Percentiles rank a stretch among this genome's conserved stretches.
Evolutionary conservation across 108 stramenopile genomes (phyloP).

Genomic region (Hondaea fermentalgiana): DNA sequence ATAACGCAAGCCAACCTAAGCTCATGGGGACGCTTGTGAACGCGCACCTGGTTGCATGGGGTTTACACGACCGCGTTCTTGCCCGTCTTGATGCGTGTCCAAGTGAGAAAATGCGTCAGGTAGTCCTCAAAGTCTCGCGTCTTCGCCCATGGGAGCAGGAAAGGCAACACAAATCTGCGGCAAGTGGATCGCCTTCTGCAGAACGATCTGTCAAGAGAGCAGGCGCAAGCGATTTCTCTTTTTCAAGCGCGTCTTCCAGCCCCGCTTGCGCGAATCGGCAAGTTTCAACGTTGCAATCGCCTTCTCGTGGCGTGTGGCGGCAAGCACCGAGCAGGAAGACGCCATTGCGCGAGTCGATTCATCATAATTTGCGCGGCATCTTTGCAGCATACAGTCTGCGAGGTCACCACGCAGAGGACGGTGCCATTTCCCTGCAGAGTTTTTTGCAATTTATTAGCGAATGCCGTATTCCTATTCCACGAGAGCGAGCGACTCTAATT

Average conservation of each 20-base stretch:
- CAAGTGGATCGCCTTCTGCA: not conserved
- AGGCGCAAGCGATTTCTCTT: not conserved
- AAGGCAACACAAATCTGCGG: not conserved
- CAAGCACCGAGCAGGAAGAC: not conserved
- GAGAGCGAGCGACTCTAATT: not conserved
- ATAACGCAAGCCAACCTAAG: not conserved
- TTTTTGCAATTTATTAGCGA: not conserved
- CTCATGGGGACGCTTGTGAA: not conserved
- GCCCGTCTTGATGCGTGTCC: not conserved
- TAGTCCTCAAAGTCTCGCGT: not conserved
- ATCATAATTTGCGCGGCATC: not conserved
- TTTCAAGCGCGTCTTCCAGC: not conserved
- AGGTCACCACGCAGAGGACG: not conserved
- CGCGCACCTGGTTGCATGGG: not conserved
- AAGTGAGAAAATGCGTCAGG: not conserved
- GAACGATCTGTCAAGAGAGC: not conserved
- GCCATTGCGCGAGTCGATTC: not conserved
- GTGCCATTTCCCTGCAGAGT: not conserved
- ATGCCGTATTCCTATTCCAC: not conserved
- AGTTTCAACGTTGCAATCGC: not conserved
- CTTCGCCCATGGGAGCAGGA: not conserved
- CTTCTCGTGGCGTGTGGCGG: not conserved
- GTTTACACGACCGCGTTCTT: not conserved
- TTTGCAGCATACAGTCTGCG: not conserved
- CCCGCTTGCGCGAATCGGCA: not conserved